Conservation (phyloP, 805 yeast genomes). For the Metschnikowia santaceciliae region DNA sequence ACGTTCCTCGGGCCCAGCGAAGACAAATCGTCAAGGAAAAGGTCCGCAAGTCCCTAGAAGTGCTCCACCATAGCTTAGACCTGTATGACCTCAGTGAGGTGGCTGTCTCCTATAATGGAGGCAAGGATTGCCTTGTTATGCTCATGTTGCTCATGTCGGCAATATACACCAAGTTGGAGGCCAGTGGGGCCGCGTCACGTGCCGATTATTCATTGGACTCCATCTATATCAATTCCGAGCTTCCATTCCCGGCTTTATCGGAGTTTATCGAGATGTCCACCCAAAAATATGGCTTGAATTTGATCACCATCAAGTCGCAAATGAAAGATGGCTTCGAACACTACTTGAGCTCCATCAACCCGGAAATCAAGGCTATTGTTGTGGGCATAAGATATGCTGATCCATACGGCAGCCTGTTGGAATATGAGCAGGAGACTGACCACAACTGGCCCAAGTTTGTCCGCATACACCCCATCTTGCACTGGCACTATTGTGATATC, state of each 20-base stretch:
- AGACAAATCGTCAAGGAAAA: constrained; percentile 26
- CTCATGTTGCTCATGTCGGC: constrained; percentile 67
- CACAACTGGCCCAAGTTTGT: constrained; percentile 87
- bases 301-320: constrained; percentile 40
- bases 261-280: constrained; percentile 59
- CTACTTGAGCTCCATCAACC: constrained; percentile 49
- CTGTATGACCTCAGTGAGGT: constrained; percentile 44
- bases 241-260: constrained; percentile 67
- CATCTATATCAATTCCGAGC: constrained; percentile 73
- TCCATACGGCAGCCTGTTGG: constrained; percentile 66
- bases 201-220: constrained; percentile 43
- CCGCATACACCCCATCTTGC: constrained; percentile 82
- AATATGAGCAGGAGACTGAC: constrained; percentile 71
- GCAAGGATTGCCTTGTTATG: constrained; percentile 94
- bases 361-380: constrained; percentile 63
- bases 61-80: constrained; percentile 27
- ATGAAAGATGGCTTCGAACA: constrained; percentile 68
- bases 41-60: constrained; percentile 25
- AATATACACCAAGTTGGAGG: constrained; percentile 25
- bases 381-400: constrained; percentile 89
- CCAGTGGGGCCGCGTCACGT: constrained; percentile 4
- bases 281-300: constrained; percentile 50
- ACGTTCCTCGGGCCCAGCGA: constrained; percentile 19
- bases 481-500: constrained; percentile 79
- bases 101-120: constrained; percentile 90